Evolutionary conservation across 441 rosid genomes (phyloP), one percentile per base, ranked within the genome.

Genomic region (Bocquillonia castaneifolia): DNA sequence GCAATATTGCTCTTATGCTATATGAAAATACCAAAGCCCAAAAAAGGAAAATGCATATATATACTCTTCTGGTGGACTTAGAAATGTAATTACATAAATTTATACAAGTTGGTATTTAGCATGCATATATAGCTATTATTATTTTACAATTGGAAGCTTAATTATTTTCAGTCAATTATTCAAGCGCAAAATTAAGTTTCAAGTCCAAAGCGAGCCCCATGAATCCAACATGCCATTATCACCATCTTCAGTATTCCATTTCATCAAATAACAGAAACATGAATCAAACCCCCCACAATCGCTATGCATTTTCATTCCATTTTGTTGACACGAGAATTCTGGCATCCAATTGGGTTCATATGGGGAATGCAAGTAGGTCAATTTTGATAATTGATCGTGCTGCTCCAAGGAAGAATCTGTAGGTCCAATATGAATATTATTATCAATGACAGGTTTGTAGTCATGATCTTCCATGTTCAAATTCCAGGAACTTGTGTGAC

Each of bases 311-410:
- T 64, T 74, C 18, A 53, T 65, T 69, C 73, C 77, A 53, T 76
- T 75, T 39, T 71, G 67, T 42, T 81, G 77, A 5, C 62, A 57
- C 31, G 80, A 80, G 20, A 79, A 71, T 59, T 78, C 79, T 36
- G 81, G 59, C 42, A 84, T 77, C 96, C 89, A 88, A 69, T 86
- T 74, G 70, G 64, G 69, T 73, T 86, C 89, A 15, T 77, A 86
- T 5, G 93, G 91, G 48, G 96, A 86, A 71, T 68, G 72, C 69
- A 76, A 67, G 48, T 48, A 45, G 56, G 68, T 64, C 2, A 65
- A 78, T 58, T 67, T 73, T n/a, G 81, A 70, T 70, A 66, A 61
- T 14, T n/a, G n/a, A n/a, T 68, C 79, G 6, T 37, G 25, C 31
- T 37, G 39, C 31, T 70, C 77, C 57, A 57, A 56, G 45, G 61